A percentile compares a stretch with the other conserved stretches of the same genome.
Conservation (phyloP, 2,329 filamentous ascomycete species). For the Alternaria brassicicola region DNA sequence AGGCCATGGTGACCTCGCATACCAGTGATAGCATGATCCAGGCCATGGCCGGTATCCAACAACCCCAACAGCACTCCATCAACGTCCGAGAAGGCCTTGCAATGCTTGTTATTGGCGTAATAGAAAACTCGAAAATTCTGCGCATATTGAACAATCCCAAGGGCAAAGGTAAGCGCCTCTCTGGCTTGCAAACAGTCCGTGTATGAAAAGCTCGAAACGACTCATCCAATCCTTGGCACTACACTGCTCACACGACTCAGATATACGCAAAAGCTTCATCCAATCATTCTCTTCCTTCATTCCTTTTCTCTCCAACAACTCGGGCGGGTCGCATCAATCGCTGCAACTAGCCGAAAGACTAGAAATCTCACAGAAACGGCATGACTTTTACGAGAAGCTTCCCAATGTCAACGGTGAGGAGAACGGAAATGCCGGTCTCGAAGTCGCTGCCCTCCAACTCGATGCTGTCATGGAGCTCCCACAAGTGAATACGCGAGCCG, state of each 20-base stretch:
- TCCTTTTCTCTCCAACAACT: conserved; percentile 61
- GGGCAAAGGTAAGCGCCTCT: conserved; percentile 58
- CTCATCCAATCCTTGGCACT: neutral
- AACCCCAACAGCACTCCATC: conserved; percentile 63
- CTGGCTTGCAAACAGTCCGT: neutral
- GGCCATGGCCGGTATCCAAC: conserved; percentile 51
- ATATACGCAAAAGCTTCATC: conserved; percentile 40
- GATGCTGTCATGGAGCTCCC: conserved; percentile 69
- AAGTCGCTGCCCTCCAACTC: conserved; percentile 57
- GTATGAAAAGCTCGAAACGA: neutral
- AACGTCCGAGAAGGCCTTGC: conserved; percentile 68
- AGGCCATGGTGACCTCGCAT: conserved; percentile 48
- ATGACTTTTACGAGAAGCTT: conserved; percentile 52
- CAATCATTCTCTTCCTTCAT: conserved; percentile 44
- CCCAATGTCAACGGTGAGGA: conserved; percentile 53
- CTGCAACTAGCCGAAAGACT: conserved; percentile 53
- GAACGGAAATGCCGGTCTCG: conserved; percentile 47
- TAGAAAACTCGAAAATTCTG: conserved; percentile 65
- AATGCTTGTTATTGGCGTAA: conserved; percentile 65
- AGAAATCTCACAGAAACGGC: conserved; percentile 50
- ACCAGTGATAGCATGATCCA: conserved; percentile 50
- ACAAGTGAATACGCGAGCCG: conserved; percentile 75
- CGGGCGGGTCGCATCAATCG: conserved; percentile 57
- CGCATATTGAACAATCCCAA: conserved; percentile 59
- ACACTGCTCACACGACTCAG: conserved; percentile 22